Base-by-base conservation (phyloP, 345 rosid genomes). In the Salix arbutifolia region DNA sequence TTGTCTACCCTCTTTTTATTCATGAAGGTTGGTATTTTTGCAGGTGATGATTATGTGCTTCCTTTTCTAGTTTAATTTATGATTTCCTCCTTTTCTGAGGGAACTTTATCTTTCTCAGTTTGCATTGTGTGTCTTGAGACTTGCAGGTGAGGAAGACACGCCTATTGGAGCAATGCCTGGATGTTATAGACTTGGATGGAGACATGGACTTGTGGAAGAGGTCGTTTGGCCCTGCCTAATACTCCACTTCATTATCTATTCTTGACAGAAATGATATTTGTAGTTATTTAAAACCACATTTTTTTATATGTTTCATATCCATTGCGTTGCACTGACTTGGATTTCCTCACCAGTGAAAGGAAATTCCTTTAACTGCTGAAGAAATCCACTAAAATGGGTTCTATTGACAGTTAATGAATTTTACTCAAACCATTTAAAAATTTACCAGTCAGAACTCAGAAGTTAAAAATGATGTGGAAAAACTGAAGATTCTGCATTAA, bases 151-250 rank as follows among this genome's bases (percentile, higher is more conserved):
- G 83, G 98, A 95, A 74, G 99, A 95, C 76, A 88, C 97, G 1
- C 99, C 97, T 52, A 95, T 95, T 84, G 99, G 99, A 83, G 99
- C 99, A 30, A 95, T 95, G 99, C 99, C 99, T 12, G 98, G 99
- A 76, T 95, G 98, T 81, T 93, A 88, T 48, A 91, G 98, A 86
- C 97, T 94, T 81, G 97, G 98, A 21, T 94, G 99, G 99, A 90
- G 98, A 77, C 92, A 89, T 80, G 99, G 99, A 2, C 97, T 95
- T 21, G 79, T 95, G 35, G 83, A 90, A 82, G 97, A 95, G 96
- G 98, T 95, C 70, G 74, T 76, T 78, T 58, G 7, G 65, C 65
- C 38, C 40, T 72, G 8, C 70, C 50, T 26, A 58, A 30, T 30
- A 56, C 35, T 68, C 44, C 44, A 19, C 64, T 62, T 14, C 6